Evolutionary conservation across 441 rosid genomes (phyloP).

Genomic region (Geranium incanum): DNA sequence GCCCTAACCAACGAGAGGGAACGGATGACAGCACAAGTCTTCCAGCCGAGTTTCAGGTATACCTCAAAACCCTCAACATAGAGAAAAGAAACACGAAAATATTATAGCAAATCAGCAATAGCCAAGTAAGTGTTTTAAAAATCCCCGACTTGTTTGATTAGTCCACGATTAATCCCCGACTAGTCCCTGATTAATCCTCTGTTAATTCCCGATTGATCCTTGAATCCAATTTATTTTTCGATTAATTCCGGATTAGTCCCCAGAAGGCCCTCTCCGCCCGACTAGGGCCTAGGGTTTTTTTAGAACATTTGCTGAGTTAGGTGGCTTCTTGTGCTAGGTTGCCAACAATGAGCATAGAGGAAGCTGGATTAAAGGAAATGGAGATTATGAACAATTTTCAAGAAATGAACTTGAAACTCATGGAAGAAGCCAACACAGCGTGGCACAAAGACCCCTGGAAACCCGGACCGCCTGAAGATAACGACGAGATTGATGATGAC

Average conservation of each 20-base stretch:
- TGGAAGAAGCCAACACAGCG: slow-evolving; percentile 81
- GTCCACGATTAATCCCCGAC: no score
- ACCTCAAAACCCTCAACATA: neutral
- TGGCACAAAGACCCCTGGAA: slow-evolving; percentile 65
- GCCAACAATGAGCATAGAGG: slow-evolving; percentile 99
- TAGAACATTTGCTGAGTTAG: neutral
- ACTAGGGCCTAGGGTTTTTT: no score
- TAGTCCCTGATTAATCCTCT: no score
- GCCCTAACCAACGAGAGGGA: slow-evolving; percentile 61
- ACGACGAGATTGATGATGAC: slow-evolving; percentile 54
- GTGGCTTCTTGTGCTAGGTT: slow-evolving; percentile 36
- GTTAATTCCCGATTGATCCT: no score
- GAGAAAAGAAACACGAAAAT: neutral
- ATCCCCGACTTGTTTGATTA: no score
- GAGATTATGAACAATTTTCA: slow-evolving; percentile 85
- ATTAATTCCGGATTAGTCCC: no score
- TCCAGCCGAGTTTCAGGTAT: slow-evolving; percentile 88
- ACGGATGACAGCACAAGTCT: slow-evolving; percentile 74
- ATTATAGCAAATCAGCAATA: no score
- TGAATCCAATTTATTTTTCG: no score
- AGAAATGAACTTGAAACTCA: slow-evolving; percentile 59
- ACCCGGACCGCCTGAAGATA: slow-evolving; percentile 41
- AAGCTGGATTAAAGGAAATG: slow-evolving; percentile 91
- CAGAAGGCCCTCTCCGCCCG: no score
- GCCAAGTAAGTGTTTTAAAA: no score